A percentile compares a stretch with the other conserved stretches of the same genome.
Conservation (phyloP, 2,329 filamentous ascomycete genomes). For the Verticillium nonalfalfae region DNA sequence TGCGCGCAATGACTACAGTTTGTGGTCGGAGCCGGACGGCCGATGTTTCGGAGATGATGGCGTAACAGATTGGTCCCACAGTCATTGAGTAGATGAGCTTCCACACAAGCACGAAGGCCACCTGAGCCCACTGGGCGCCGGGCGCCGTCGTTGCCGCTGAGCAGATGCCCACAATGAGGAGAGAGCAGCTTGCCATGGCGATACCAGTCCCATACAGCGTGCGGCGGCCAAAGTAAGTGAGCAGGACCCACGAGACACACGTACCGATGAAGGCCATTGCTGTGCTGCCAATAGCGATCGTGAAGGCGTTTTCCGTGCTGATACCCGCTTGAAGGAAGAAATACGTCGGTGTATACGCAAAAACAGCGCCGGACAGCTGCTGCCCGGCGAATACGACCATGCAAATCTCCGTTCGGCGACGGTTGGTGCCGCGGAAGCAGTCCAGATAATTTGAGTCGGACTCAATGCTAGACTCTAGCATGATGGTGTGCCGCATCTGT, state of each 20-base stretch:
- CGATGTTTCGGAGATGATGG: conserved; percentile 25
- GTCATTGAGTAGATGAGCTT: conserved; percentile 33
- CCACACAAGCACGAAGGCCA: conserved; percentile 34
- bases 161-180: conserved; percentile 36
- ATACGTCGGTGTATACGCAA: conserved; percentile 35
- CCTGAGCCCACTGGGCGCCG: conserved; percentile 29
- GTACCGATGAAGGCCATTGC: conserved; percentile 30
- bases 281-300: conserved; percentile 33
- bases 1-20: conserved; percentile 32
- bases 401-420: conserved; percentile 36
- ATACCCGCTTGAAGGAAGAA: conserved; percentile 41
- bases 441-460: conserved; percentile 35
- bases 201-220: conserved; percentile 34
- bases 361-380: conserved; percentile 30
- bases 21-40: conserved; percentile 33
- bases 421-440: conserved; percentile 38
- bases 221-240: conserved; percentile 32
- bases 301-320: conserved; percentile 26
- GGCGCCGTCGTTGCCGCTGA: conserved; percentile 25
- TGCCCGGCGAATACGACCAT: conserved; percentile 32
- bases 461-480: conserved; percentile 31
- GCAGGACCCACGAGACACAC: conserved; percentile 34
- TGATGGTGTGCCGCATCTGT: conserved; percentile 24
- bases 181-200: conserved; percentile 24
- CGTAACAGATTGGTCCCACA: conserved; percentile 34